These are phyloP conservation scores for Posidonia australis DNA, from an alignment of 106 monocot genomes.

Conservation along the genomic window DNA sequence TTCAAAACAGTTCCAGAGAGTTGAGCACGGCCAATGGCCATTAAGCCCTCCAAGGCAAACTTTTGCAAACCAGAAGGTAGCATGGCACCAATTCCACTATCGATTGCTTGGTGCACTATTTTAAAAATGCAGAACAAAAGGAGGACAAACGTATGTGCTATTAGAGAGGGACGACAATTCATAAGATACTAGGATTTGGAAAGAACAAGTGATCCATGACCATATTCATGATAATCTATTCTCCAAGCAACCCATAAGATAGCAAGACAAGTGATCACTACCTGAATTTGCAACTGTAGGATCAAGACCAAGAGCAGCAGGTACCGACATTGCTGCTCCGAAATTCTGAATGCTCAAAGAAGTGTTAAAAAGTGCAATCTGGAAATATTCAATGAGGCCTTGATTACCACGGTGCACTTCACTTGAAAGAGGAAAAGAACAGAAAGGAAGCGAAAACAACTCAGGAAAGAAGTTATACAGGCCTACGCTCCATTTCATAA, in stretches of 20 bases:
- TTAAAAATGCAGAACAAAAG: neutral
- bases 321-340: constrained; percentile 81
- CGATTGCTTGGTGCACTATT: constrained; percentile 70
- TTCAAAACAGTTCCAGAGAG: constrained; percentile 65
- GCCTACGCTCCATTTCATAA: constrained; percentile 82
- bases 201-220: neutral
- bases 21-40: constrained; percentile 72
- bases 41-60: constrained; percentile 58
- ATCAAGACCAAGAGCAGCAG: constrained; percentile 83
- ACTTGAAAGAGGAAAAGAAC: neutral
- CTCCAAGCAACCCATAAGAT: neutral
- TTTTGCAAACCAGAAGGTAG: constrained; percentile 66
- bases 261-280: constrained; percentile 11
- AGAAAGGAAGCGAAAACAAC: neutral
- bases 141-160: neutral
- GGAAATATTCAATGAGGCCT: constrained; percentile 5
- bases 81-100: constrained; percentile 47
- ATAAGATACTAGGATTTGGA: neutral
- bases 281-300: constrained; percentile 76
- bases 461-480: constrained; percentile 38
- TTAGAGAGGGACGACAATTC: too few species aligned
- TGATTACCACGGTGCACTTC: constrained; percentile 2
- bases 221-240: too few species aligned
- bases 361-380: constrained; percentile 89
- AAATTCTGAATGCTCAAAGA: constrained; percentile 79